phyloP scores from a whole-genome alignment of 2,329 filamentous ascomycete genomes.

The Monilinia laxa region DNA sequence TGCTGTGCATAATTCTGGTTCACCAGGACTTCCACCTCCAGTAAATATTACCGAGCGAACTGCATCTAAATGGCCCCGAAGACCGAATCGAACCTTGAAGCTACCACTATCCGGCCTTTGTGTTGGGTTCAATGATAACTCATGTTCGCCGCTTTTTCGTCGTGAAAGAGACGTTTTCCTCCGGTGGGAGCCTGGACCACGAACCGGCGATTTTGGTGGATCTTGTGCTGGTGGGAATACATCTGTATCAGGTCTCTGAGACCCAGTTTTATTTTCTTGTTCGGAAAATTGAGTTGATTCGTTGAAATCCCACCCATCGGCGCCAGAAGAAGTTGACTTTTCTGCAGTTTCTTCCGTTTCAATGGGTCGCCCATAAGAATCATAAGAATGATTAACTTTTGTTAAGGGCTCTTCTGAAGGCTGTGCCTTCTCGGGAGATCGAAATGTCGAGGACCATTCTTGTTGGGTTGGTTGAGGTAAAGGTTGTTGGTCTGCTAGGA shows the following conservation, averaged over 20 bases:
- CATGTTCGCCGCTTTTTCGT: constrained; percentile 67
- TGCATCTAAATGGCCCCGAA: constrained; percentile 89
- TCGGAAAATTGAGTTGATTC: constrained; percentile 66
- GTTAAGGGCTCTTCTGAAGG: constrained; percentile 56
- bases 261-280: constrained; percentile 49
- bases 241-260: constrained; percentile 79
- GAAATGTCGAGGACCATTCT: constrained; percentile 41
- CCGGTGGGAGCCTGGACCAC: constrained; percentile 67
- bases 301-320: constrained; percentile 91
- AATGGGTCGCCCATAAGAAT: constrained; percentile 56
- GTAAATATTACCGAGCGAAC: constrained; percentile 96
- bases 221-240: constrained; percentile 80
- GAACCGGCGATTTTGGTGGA: constrained; percentile 75
- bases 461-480: constrained; percentile 44
- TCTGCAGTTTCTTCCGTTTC: constrained; percentile 45
- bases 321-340: constrained; percentile 52
- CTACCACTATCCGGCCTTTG: constrained; percentile 68
- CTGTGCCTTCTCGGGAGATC: constrained; percentile 35
- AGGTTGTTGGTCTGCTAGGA: constrained; percentile 50
- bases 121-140: constrained; percentile 52
- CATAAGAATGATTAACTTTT: constrained; percentile 57
- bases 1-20: constrained; percentile 94
- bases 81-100: constrained; percentile 90
- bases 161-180: constrained; percentile 78
- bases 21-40: constrained; percentile 88